Base-by-base conservation (phyloP, 257 asterid genomes). In the Plantago ovata region DNA sequence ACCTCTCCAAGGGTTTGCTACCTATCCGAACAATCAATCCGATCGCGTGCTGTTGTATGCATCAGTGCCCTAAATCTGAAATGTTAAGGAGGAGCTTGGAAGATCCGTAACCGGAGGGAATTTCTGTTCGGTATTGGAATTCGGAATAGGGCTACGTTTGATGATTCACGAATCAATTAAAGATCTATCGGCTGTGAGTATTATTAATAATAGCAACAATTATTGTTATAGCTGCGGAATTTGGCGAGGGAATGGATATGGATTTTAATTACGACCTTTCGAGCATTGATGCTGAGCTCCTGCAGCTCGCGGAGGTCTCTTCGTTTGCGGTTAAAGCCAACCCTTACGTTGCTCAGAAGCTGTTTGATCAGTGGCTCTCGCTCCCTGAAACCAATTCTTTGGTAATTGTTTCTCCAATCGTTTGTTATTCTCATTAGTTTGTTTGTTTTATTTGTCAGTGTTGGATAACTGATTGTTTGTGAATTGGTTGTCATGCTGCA, bases 311-410 rank as follows among this genome's bases (percentile, higher is more conserved):
- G 47, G 98, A 91, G 89, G 87, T 87, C 62, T 83, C 98, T 47
- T 86, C 96, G 36, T 64, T 79, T 84, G 94, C 96, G 58, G 78
- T 91, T 63, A 87, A 81, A 75, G 83, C 94, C 56, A 87, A 85
- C 64, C 89, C 98, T 50, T 74, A 56, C 65, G 86, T 91, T 33
- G 92, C 98, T 10, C 96, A 85, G 74, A 84, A 82, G 81, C 87
- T 91, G 23, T 91, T 78, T 53, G 95, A 91, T 77, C 94, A 85
- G 74, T 91, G 98, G 98, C 92, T 91, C 38, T 87, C 98, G 64
- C 94, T 85, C 24, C 92, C 96, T 15, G 98, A 91, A 45, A 83
- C 96, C 68, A 61, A 72, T 50, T 65, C 83, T 2, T 67, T 91
- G 98, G 98, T 91, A 87, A 71, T 63, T 57, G 11, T 15, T 33